Base-by-base conservation (phyloP, 2,329 filamentous ascomycete species). In the Epichloe hybrida region DNA sequence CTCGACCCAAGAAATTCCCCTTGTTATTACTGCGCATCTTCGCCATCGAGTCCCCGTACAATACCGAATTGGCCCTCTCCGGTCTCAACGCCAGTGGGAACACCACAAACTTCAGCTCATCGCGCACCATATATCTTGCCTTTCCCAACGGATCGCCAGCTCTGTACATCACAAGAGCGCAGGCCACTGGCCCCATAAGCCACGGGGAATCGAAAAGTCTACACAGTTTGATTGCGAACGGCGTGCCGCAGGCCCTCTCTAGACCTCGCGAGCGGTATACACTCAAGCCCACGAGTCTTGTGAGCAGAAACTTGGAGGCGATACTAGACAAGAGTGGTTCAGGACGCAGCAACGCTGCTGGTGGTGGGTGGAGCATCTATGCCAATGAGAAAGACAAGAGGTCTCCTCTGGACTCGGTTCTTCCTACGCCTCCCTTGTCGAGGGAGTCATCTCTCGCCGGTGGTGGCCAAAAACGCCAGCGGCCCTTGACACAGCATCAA, bases 241-340 rank as follows among this genome's bases (percentile, higher is more conserved):
- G 86, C 2, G 81, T 95, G 7, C 87, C 88, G 0, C 89, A 88
- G 59, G 88, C 88, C 0, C 74, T 95, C 12, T 93, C 87, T 0
- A 75, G 81, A 13, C 85, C 86, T 0, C 77, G 84, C 34, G 77
- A 84, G 54, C 76, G 88, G 34, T 91, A 86, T 57, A 75, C 80
- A 0, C 69, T 95, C 1, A 77, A 80, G 54, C 66, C 77, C 5
- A 87, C 86, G 2, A 80, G 76, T 46, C 71, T 95, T 20, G 76
- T 77, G 0, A 86, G 86, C 15, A 82, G 80, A 56, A 90, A 84
- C 51, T 70, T 95, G 11, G 72, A 76, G 5, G 83, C 83, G 2
- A 69, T 95, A 41, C 69, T 91, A 15, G 75, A 82, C 15, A 76
- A 82, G 44, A 78, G 82, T 38, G 88, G 89, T 1, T 71, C 82